Base-by-base conservation (phyloP, 2,329 filamentous ascomycete species). In the Pyricularia sp. region DNA sequence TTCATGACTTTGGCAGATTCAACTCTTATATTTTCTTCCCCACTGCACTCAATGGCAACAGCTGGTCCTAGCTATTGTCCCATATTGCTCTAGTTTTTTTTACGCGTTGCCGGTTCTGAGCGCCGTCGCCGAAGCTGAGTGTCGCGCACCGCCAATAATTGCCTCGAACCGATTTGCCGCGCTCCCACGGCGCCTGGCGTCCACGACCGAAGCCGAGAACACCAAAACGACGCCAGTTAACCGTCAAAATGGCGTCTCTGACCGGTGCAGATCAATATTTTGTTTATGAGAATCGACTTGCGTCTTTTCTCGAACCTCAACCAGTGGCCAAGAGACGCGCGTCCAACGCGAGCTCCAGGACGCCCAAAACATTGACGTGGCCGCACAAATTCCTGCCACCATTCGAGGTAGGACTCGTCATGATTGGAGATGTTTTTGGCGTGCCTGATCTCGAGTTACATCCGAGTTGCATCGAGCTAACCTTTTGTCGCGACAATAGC, bases 211-310 rank as follows among this genome's bases (percentile, higher is more conserved):
- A 59, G 22, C 16, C 55, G 24, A n/a, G 10, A 24, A 30, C 24
- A 28, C 55, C 26, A n/a, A 13, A 31, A 19, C 6, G 9, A 26
- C 53, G 9, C 9, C 22, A 26, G 13, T 28, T 2, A 10, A 9
- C 16, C 22, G 22, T 28, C 24, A 59, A 2, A 3, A 59, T 59
- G 55, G 55, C 55, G 55, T 59, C 55, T 30, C 24, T 59, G 16
- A 16, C 24, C 24, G 55, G 13, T 6, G 55, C 22, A 30, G 78
- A 82, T 65, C 72, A 75, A 31, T 86, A 80, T 73, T 79, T 83
- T 69, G 89, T 88, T 19, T 87, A 87, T 69, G 86, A 91, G 68
- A 88, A 87, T 70, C 90, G 94, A 62, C 78, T 97, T 44, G 87
- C 86, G 35, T 93, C 91, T 12, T 99, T 97, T 75, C 83, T 89